Evolutionary conservation across 495 filamentous ascomycete species (phyloP).

Genomic region (Daldinia caldariorum): DNA sequence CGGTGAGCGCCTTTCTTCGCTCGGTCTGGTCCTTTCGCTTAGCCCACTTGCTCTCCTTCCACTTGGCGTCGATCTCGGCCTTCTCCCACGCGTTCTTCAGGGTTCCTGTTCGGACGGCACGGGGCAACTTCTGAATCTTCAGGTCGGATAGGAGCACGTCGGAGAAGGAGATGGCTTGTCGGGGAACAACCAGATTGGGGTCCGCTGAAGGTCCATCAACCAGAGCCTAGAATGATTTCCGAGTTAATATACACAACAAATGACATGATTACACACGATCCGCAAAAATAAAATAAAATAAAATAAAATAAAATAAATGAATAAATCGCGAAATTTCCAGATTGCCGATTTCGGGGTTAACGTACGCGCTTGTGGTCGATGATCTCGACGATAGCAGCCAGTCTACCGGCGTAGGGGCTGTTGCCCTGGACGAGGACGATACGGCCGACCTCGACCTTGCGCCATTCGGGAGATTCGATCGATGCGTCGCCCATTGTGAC

Average conservation of each 20-base stretch:
- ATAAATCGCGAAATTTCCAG: constrained; percentile 17
- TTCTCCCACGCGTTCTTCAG: constrained; percentile 88
- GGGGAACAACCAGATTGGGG: constrained; percentile 77
- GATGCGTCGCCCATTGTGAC: constrained; percentile 65
- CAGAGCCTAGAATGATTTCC: constrained; percentile 72
- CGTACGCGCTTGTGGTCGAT: constrained; percentile 99
- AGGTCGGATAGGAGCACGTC: constrained; percentile 89
- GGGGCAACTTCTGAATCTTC: constrained; percentile 86
- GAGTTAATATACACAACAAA: constrained; percentile 45
- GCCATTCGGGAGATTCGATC: constrained; percentile 82
- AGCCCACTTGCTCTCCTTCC: constrained; percentile 85
- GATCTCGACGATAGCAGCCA: constrained; percentile 96
- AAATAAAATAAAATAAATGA: too few relatives aligned
- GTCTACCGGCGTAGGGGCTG: constrained; percentile 77
- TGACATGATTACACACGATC: too few relatives aligned
- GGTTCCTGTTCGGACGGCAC: constrained; percentile 81
- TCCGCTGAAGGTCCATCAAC: constrained; percentile 90
- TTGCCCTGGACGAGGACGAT: constrained; percentile 83
- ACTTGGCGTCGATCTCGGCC: constrained; percentile 88
- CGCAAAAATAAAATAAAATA: too few relatives aligned
- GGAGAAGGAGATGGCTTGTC: constrained; percentile 81
- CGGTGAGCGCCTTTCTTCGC: constrained; percentile 89
- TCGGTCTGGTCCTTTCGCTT: constrained; percentile 84
- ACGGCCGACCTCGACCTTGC: constrained; percentile 96
- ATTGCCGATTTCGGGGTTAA: constrained; percentile 44